phyloP scores from a whole-genome alignment of 768 basidiomycete species.

The Nidularia pulvinata region DNA sequence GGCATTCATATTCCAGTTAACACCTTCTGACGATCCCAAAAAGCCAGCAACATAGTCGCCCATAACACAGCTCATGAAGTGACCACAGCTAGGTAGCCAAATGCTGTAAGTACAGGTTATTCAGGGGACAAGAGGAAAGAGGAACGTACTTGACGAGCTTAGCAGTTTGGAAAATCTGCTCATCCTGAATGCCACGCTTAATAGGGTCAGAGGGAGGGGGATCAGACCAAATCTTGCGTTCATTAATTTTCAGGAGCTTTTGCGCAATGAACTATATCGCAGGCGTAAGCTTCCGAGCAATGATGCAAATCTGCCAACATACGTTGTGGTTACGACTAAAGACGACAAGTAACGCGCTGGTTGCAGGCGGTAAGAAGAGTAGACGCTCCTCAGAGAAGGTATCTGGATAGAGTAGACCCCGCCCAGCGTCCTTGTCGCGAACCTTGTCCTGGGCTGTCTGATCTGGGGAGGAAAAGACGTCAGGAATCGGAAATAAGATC shows the following conservation, averaged over 20 bases:
- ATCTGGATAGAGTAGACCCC: constrained; percentile 54
- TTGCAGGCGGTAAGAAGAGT: constrained; percentile 50
- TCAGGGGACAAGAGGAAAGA: not conserved
- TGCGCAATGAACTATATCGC: constrained; percentile 48
- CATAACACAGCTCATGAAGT: constrained; percentile 54
- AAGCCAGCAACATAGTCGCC: constrained; percentile 63
- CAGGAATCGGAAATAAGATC: not conserved
- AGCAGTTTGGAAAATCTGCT: constrained; percentile 59
- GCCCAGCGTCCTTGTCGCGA: constrained; percentile 44
- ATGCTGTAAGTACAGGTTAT: not conserved
- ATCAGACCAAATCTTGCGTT: constrained; percentile 42
- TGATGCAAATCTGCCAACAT: constrained; percentile 7
- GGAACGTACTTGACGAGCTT: constrained; percentile 45
- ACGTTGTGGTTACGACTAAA: constrained; percentile 65
- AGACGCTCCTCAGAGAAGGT: constrained; percentile 52
- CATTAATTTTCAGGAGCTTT: constrained; percentile 54
- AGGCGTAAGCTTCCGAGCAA: not conserved
- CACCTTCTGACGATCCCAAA: constrained; percentile 53
- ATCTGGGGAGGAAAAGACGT: constrained; percentile 17
- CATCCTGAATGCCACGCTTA: constrained; percentile 34
- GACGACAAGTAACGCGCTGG: constrained; percentile 51
- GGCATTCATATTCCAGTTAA: constrained; percentile 49
- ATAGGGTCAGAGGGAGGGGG: constrained; percentile 29
- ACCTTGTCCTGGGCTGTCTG: constrained; percentile 36
- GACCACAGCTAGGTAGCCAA: constrained; percentile 34